phyloP scores from a whole-genome alignment of 192 early-diverging fungal species.

The Coemansia sp. region DNA sequence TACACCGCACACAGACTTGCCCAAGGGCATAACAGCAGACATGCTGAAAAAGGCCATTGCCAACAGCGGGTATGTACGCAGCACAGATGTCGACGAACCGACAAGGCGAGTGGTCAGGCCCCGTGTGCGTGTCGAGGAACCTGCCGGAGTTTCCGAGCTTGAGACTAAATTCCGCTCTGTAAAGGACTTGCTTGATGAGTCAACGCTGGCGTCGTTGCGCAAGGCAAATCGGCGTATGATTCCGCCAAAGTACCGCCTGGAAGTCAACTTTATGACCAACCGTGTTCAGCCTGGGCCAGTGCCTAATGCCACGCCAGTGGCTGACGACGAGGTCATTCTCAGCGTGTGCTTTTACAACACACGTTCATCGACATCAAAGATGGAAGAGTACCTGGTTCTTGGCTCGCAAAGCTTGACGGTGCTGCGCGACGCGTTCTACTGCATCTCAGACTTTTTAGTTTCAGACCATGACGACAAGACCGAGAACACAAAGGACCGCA shows the following conservation, averaged over 20 bases:
- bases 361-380: slow-evolving; percentile 50
- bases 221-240: slow-evolving; percentile 55
- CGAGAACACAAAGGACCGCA: slow-evolving; percentile 56
- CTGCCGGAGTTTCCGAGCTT: slow-evolving; percentile 51
- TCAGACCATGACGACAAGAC: slow-evolving; percentile 42
- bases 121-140: slow-evolving; percentile 40
- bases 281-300: slow-evolving; percentile 31
- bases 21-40: slow-evolving; percentile 47
- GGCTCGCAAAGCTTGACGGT: slow-evolving; percentile 68
- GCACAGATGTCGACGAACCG: slow-evolving; percentile 32
- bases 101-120: slow-evolving; percentile 27
- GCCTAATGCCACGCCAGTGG: slow-evolving; percentile 35
- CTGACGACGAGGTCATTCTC: slow-evolving; percentile 58
- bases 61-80: slow-evolving; percentile 50
- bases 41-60: slow-evolving; percentile 54
- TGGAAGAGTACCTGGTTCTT: slow-evolving; percentile 67
- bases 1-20: slow-evolving; percentile 48
- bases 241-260: slow-evolving; percentile 49
- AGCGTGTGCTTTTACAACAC: slow-evolving; percentile 67
- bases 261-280: slow-evolving; percentile 57
- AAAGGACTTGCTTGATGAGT: slow-evolving; percentile 45
- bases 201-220: slow-evolving; percentile 49
- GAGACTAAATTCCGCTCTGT: slow-evolving; percentile 50
- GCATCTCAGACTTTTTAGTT: slow-evolving; percentile 64
- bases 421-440: slow-evolving; percentile 71